A percentile compares a stretch with the other conserved stretches of the same genome.
These are phyloP conservation scores for Bjerkandera adusta DNA, from an alignment of 1,284 basidiomycete genomes.

Conservation along the genomic window DNA sequence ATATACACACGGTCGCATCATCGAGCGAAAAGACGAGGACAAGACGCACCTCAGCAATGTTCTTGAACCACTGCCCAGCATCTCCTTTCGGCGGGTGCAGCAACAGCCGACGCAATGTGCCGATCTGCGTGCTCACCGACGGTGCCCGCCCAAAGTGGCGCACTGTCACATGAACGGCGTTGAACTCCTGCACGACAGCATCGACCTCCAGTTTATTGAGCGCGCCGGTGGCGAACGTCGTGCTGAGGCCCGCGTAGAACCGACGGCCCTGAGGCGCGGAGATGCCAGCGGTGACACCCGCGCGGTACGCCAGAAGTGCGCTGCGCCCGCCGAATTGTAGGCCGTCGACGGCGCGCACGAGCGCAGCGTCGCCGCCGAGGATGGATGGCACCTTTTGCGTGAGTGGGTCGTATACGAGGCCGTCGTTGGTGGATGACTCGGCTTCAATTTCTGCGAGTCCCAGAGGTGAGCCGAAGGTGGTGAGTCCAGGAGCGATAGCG, in stretches of 20 bases:
- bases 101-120: constrained; percentile 62
- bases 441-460: constrained; percentile 36
- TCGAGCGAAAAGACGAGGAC: background rate
- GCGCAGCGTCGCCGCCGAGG: constrained; percentile 48
- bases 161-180: constrained; percentile 51
- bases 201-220: constrained; percentile 42
- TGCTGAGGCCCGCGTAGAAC: constrained; percentile 50
- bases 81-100: constrained; percentile 44
- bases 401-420: constrained; percentile 49
- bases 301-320: constrained; percentile 51
- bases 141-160: constrained; percentile 31
- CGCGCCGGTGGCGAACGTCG: constrained; percentile 45
- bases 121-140: constrained; percentile 65
- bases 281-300: constrained; percentile 37
- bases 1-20: background rate
- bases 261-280: constrained; percentile 44
- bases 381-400: constrained; percentile 41
- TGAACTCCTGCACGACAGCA: constrained; percentile 49
- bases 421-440: constrained; percentile 47
- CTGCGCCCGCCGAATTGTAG: constrained; percentile 71
- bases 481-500: constrained; percentile 42
- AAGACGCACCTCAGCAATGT: constrained; percentile 45
- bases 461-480: constrained; percentile 35
- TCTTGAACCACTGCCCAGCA: constrained; percentile 51
- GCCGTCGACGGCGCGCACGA: constrained; percentile 73